A percentile compares a stretch with the other conserved stretches of the same genome.
Conservation (phyloP, 208 protist genomes). For the Leishmania guyanensis region DNA sequence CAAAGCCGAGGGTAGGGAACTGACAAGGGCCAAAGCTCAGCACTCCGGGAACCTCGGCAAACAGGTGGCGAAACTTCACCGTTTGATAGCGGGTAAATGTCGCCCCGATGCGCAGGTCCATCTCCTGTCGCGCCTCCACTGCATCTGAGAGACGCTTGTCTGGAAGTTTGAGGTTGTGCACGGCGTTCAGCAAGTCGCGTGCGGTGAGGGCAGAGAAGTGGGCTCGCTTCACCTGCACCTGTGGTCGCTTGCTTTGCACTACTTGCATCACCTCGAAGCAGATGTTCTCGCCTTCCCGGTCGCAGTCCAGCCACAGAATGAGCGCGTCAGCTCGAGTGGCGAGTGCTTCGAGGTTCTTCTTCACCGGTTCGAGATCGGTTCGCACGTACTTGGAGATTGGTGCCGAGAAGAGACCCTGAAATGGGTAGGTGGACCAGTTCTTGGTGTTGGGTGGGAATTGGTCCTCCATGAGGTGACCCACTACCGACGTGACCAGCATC, state of each 20-base stretch:
- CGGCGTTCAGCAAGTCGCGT: slow-evolving; percentile 80
- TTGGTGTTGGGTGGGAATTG: slow-evolving; percentile 86
- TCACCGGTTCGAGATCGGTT: slow-evolving; percentile 71
- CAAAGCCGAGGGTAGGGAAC: slow-evolving; percentile 95
- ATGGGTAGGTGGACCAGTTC: slow-evolving; percentile 89
- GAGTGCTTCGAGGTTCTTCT: slow-evolving; percentile 76
- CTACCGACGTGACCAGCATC: slow-evolving; percentile 97
- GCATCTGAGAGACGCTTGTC: slow-evolving; percentile 90
- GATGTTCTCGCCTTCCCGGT: slow-evolving; percentile 98
- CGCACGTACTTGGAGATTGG: slow-evolving; percentile 81
- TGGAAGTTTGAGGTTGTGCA: slow-evolving; percentile 82
- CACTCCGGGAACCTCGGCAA: slow-evolving; percentile 66
- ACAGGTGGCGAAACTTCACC: slow-evolving; percentile 74
- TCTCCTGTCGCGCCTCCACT: slow-evolving; percentile 95
- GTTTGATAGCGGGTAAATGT: slow-evolving; percentile 96
- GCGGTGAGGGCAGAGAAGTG: slow-evolving; percentile 93
- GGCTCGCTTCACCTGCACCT: slow-evolving; percentile 73
- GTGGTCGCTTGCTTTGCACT: slow-evolving; percentile 46
- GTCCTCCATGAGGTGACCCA: slow-evolving; percentile 95
- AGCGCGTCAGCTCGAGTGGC: slow-evolving; percentile 72
- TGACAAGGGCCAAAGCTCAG: slow-evolving; percentile 96
- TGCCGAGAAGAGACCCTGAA: slow-evolving; percentile 90
- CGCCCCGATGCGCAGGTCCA: slow-evolving; percentile 96
- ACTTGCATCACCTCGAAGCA: slow-evolving; percentile 96
- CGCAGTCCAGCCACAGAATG: slow-evolving; percentile 97